Conservation (phyloP, 352 stramenopile genomes). For the Pythium aristosporum region DNA sequence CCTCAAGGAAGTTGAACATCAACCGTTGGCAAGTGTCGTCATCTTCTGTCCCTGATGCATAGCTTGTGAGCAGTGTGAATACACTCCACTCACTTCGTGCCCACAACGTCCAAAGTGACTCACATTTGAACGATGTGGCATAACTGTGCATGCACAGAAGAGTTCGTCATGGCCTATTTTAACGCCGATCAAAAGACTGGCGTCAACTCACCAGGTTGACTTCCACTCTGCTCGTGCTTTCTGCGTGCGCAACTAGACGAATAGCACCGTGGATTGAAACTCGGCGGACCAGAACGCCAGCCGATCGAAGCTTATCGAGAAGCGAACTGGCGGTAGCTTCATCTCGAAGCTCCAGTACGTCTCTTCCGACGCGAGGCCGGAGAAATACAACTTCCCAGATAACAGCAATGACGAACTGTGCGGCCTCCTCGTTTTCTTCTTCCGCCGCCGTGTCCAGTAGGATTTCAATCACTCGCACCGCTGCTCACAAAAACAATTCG, state of each 20-base stretch:
- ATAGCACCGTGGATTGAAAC: not conserved
- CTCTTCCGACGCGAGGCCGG: not conserved
- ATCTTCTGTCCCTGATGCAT: constrained; percentile 19
- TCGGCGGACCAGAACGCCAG: not conserved
- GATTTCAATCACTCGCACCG: constrained; percentile 12
- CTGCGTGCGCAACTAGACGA: constrained; percentile 2
- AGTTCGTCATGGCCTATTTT: not conserved
- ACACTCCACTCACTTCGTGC: not conserved
- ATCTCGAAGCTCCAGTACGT: not conserved
- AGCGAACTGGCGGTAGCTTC: not conserved
- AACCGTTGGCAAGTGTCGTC: constrained; percentile 12
- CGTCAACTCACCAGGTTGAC: constrained; percentile 8
- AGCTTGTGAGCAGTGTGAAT: constrained; percentile 2
- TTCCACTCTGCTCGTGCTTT: not conserved
- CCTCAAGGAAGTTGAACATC: constrained; percentile 28
- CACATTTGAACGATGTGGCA: constrained; percentile 14
- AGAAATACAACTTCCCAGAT: constrained; percentile 28
- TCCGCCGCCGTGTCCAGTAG: constrained; percentile 15
- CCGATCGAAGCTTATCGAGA: not conserved
- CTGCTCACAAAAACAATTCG: not conserved
- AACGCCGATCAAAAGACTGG: not conserved
- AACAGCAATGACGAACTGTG: constrained; percentile 13
- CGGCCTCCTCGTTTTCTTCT: constrained; percentile 12
- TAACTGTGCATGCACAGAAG: constrained; percentile 1
- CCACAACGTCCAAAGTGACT: not conserved